Base-by-base conservation (phyloP, 192 early-diverging fungal genomes). In the Backusella psychrophila region DNA sequence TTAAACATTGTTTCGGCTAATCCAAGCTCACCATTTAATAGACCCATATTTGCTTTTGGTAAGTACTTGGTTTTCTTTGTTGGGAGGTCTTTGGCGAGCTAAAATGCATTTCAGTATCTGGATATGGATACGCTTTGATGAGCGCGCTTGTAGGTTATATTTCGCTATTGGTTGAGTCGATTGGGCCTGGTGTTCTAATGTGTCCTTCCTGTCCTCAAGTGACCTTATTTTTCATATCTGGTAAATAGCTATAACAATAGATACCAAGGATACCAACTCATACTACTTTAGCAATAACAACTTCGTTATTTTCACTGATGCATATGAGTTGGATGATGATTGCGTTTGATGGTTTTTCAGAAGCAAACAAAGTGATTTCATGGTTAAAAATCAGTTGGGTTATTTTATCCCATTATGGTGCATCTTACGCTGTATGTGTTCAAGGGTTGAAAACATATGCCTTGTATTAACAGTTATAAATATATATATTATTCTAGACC, bases 271-370 rank as follows among this genome's bases (percentile, higher is more conserved):
- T 12, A 23, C 35, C 75, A 38, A 11, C 26, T 68, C 7, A n/a
- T 33, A 68, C 8, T 29, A 68, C 8, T 33, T 49, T 77, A 92
- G 93, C 93, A 8, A 81, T 94, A 14, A 91, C 86, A 6, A 93
- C 92, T 1, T 88, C 86, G 46, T 26, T 94, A 63, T 91, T 93
- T 69, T 91, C 90, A 35, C 83, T 95, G 35, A 85, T 92, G 38
- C 89, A 95, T 73, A 89, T 88, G 34, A 82, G 81, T 4, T 95
- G 93, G 93, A 93, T 88, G 84, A 89, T 94, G 82, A 80, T 94
- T 34, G 87, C 89, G 1, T 94, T 93, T 81, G 90, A 93, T 36
- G 91, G 91, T 31, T 91, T 87, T 78, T 83, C 82, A 44, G 44
- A 71, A 14, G 31, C 73, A 38, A 63, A 33, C 19, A 59, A 23